Evolutionary conservation across 768 basidiomycete species (phyloP), one percentile per base, ranked within the genome.

Genomic region (Lactifluus echinatus): DNA sequence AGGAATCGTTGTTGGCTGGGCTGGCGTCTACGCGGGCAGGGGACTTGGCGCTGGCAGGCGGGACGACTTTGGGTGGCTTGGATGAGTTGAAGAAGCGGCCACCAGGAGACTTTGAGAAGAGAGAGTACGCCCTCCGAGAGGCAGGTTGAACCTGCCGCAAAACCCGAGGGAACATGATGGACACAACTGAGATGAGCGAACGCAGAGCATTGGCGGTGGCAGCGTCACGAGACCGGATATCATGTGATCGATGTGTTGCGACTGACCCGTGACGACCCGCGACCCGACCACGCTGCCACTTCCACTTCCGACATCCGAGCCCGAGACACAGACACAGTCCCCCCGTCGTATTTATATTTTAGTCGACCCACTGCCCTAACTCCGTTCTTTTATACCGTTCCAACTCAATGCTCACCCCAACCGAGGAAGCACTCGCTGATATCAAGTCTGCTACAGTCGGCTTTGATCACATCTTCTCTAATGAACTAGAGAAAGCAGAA

Each of bases 61-160:
- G 67, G 44, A 74, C 66, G 57, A 75, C 75, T 63, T 79, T 79
- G 54, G 82, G 76, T 17, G 84, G 74, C 68, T 89, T 91, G 8
- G 86, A 72, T 4, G 87, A 81, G 57, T 85, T 83, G 69, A 89
- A 87, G 65, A 83, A 86, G 29, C 88, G 78, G 21, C 77, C 78
- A 19, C 88, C 88, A 3, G 88, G 87, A 1, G 85, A 75, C 66
- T 86, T 88, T 26, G 84, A 85, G 73, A 88, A 90, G 63, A 85
- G 84, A 6, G 85, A 90, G 63, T 87, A 89, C 10, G 80, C 69
- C 66, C 88, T 78, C 47, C 78, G 73, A 15, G 76, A 70, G 21
- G 76, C 8, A 14, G 19, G 43, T 7, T 29, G 56, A 50, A 58
- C 40, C 10, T 60, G 62, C 28, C 46, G 60, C 8, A 62, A n/a